Evolutionary conservation across 1,284 basidiomycete species (phyloP), one percentile per base, ranked within the genome.

Genomic region (Pulveroboletus sp.): DNA sequence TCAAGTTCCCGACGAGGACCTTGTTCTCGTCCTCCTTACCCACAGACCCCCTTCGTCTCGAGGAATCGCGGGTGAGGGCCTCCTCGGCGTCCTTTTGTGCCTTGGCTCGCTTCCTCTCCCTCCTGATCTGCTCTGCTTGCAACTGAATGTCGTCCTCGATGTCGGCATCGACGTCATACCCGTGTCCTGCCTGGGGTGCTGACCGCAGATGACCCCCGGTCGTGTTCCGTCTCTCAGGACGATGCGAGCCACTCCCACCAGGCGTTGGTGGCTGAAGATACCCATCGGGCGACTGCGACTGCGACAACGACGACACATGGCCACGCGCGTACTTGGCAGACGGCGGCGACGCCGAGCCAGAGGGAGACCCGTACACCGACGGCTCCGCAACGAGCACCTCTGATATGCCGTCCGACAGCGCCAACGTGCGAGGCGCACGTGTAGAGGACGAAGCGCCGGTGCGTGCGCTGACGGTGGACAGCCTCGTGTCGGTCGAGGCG

Each of bases 1-100:
- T 98, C 64, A 98, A 75, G 72, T 98, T 98, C 11, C 96, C 96
- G 0, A 98, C 92, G 14, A 97, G 76, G 14, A 91, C 90, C 52
- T 78, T 77, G 46, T 83, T 78, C 18, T 81, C 78, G 20, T 79
- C 76, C 40, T 73, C 69, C 62, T 66, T 65, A 59, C 65, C 53
- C 2, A 66, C 1, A 1, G 66, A 65, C 8, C 67, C 59, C 28
- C 56, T 55, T 43, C 44, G 58, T 39, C 25, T 56, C 35, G 67
- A 70, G n/a, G 60, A 56, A 43, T 69, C 67, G 49, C 72, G 71
- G 24, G 78, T 82, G 44, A 82, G 67, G 17, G 77, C 79, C 22
- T 75, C 72, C 44, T 75, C 72, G 1, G 69, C 74, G 43, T 79
- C 77, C 57, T 81, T 80, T 66, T 81, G 81, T 51, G 81, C 81